These are phyloP conservation scores for Candida tallmaniae DNA, from an alignment of 805 yeast genomes.

Conservation along the genomic window DNA sequence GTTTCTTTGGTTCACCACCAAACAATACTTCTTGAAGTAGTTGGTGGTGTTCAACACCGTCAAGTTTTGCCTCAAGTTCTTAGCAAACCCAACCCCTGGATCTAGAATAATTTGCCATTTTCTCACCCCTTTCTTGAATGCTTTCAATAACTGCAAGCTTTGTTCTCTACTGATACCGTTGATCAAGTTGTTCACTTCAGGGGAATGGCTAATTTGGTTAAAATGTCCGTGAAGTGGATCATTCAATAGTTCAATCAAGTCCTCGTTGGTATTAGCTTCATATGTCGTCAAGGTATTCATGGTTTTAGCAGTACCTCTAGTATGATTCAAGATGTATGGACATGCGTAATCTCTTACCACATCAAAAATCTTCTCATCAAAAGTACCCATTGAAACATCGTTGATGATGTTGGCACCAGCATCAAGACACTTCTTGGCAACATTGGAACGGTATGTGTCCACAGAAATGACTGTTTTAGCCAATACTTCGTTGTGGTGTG, in stretches of 20 bases:
- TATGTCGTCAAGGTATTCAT: slow-evolving; percentile 65
- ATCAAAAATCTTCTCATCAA: slow-evolving; percentile 60
- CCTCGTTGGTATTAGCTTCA: slow-evolving; percentile 31
- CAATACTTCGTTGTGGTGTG: slow-evolving; percentile 28
- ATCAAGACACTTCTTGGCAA: slow-evolving; percentile 62
- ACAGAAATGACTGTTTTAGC: slow-evolving; percentile 58
- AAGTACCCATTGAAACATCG: slow-evolving; percentile 79
- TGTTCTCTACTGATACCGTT: slow-evolving; percentile 66
- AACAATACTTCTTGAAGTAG: slow-evolving; percentile 47
- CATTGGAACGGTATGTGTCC: slow-evolving; percentile 80
- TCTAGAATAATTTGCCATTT: slow-evolving; percentile 92
- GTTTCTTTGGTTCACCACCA: slow-evolving; percentile 13
- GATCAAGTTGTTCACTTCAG: slow-evolving; percentile 34
- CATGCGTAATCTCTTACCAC: slow-evolving; percentile 68
- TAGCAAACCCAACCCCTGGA: slow-evolving; percentile 98
- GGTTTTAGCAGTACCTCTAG: slow-evolving; percentile 73
- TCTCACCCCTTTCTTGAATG: slow-evolving; percentile 58
- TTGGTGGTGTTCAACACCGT: slow-evolving; percentile 51
- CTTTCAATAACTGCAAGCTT: slow-evolving; percentile 48
- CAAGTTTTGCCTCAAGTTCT: slow-evolving; percentile 65
- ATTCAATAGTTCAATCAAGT: slow-evolving; percentile 30
- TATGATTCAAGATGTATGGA: slow-evolving; percentile 79
- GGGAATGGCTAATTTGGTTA: slow-evolving; percentile 11
- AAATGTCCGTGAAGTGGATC: slow-evolving; percentile 22
- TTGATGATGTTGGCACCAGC: slow-evolving; percentile 91